Evolutionary conservation across 352 stramenopile genomes (phyloP), one percentile per base, ranked within the genome.

Genomic region (Elongisporangium anandrum): DNA sequence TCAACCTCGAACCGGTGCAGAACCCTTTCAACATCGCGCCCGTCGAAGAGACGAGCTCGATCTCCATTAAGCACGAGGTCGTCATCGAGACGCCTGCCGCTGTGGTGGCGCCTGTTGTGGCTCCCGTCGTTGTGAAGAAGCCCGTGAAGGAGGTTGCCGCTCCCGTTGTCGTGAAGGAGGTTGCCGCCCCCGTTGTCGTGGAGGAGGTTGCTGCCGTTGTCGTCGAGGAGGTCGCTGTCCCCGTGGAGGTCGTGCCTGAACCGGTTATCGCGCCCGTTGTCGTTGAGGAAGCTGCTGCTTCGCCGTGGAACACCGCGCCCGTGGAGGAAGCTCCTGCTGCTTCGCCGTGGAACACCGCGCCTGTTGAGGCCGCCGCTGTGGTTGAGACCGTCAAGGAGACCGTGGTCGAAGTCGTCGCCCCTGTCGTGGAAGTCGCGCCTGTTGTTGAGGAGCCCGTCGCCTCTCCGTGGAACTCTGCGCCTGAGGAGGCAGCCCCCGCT

Each of bases 381-480:
- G 59, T 60, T 29, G 49, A 67, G 23, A 47, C 64, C 15, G 51
- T 65, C 45, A 58, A 69, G 49, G 55, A 59, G 20, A 59, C 54
- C 5, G 47, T 60, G 15, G 24, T 20, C 2, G 47, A 49, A 47
- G 52, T 50, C 9, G 48, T 56, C 22, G 48, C 52, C 10, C 19
- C 49, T 20, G 53, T 57, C 12, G 50, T 60, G 47, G 21, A 29
- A 23, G 7, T 23, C 13, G 24, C 60, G 21, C 23, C 47, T 51
- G 38, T 45, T 57, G 29, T 70, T 13, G 55, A 69, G 54, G 50
- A 56, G 24, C 58, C 68, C 8, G 54, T 57, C 9, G 23, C 50
- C n/a, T 56, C 61, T 15, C 65, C 74, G 24, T 87, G 76, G 79
- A 87, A 76, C 53, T 54, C 66, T 9, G 19, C 65, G 9, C 66